Percentiles rank a stretch among this genome's conserved stretches.
phyloP scores from a whole-genome alignment of 202 grass and related monocot species.

The Brachypodium distachyon region DNA sequence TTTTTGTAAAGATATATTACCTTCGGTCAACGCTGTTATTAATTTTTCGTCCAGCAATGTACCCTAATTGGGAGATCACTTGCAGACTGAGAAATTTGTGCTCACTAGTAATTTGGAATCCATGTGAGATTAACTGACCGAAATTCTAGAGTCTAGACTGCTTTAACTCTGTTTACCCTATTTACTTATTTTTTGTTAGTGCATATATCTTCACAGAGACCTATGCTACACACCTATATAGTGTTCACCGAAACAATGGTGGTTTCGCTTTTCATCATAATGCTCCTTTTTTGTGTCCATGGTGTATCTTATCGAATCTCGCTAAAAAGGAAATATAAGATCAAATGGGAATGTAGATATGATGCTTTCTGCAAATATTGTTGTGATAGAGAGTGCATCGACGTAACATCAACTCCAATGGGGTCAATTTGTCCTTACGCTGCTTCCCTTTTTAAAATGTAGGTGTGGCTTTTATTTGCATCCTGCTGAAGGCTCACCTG shows the following conservation, averaged over 20 bases:
- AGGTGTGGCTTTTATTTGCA: conserved; percentile 97
- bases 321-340: background rate
- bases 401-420: background rate
- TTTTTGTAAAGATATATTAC: conserved; percentile 1
- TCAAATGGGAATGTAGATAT: background rate
- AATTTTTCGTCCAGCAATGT: background rate
- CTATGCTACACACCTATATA: background rate
- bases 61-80: background rate
- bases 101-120: background rate
- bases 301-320: background rate
- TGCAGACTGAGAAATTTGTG: background rate
- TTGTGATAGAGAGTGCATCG: background rate
- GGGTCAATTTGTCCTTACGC: background rate
- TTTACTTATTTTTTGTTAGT: background rate
- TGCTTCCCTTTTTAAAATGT: conserved; percentile 23
- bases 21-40: background rate
- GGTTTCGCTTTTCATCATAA: background rate
- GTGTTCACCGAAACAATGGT: too few relatives aligned
- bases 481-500: conserved; percentile 78
- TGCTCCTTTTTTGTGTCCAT: background rate
- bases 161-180: background rate
- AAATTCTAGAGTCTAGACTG: background rate
- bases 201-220: background rate
- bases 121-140: background rate
- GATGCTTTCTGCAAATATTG: background rate